Evolutionary conservation across 371 early-diverging fungal genomes (phyloP), one percentile per base, ranked within the genome.

Genomic region (Mortierella sp.): DNA sequence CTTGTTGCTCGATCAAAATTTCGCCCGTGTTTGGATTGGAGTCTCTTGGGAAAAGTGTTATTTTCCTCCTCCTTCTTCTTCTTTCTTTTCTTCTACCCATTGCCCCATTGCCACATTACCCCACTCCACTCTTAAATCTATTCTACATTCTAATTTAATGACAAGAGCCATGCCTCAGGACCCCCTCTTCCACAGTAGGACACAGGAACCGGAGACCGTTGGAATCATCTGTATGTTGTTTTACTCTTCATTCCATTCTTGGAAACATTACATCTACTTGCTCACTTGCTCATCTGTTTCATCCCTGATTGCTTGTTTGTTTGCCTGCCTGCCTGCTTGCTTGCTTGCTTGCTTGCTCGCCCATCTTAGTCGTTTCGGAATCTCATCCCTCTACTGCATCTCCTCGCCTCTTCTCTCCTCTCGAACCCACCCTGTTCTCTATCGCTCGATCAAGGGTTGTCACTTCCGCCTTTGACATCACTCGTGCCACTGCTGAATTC

Each of bases 131-230:
- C 48, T 48, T 48, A 48, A 48, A 48, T 9, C 43, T 48, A 48
- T 6, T 19, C 48, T 19, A 48, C 4, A 48, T 48, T 24, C 13
- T 24, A 55, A 24, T 55, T 24, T 55, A 50, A 80, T 81, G 72
- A 81, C 81, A 58, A 75, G 68, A 61, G 72, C 48, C 69, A 61
- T 58, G 58, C 68, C 36, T 16, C 57, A 53, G 45, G 58, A 57
- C 55, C 19, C 53, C 15, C 60, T 45, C 36, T 50, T 59, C n/a
- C 5, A 53, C 41, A 41, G 55, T 32, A 50, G 61, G 53, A 45
- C 50, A 40, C 70, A 70, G 10, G 75, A 81, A 21, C 71, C 52
- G 32, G 81, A 81, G 69, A 75, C 81, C 45, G 65, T 81, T 58
- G 81, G 76, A 69, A 58, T 81, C 41, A 69, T 81, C 70, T 32